phyloP scores from a whole-genome alignment of 345 rosid species.

The Hibiscus mutabilis region DNA sequence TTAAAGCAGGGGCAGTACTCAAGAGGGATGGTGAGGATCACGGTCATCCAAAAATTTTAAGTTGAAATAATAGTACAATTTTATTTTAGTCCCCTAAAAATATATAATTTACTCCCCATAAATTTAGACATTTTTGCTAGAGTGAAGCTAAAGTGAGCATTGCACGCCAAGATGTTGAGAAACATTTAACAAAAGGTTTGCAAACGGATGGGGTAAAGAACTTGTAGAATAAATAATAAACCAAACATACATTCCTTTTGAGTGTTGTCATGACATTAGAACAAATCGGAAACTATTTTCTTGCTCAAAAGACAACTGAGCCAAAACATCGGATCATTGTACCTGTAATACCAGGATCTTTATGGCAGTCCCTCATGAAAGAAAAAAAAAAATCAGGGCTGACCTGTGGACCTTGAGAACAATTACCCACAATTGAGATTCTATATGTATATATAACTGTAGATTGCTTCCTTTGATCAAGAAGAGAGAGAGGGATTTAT shows the following conservation, averaged over 20 bases:
- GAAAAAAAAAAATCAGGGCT: conserved; percentile 5
- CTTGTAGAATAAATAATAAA: neutral
- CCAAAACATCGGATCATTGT: neutral
- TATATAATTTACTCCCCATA: too few relatives aligned
- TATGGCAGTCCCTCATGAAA: neutral
- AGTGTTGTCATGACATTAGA: neutral
- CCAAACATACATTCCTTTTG: neutral
- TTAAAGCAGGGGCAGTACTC: too few relatives aligned
- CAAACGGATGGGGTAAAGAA: neutral
- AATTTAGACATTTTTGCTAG: too few relatives aligned
- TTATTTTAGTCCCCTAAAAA: too few relatives aligned
- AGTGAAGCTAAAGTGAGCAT: too few relatives aligned
- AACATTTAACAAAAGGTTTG: neutral
- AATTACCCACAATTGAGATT: conserved; percentile 10
- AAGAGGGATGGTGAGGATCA: too few relatives aligned
- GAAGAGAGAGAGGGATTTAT: neutral
- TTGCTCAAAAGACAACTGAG: neutral
- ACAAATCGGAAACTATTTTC: neutral
- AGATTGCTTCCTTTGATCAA: neutral
- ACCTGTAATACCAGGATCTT: neutral
- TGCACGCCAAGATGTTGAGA: neutral
- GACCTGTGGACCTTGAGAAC: conserved; percentile 8
- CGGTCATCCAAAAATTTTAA: too few relatives aligned
- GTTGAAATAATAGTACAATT: too few relatives aligned
- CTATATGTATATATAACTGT: neutral